These are phyloP conservation scores for Populus deltoides DNA, from an alignment of 345 rosid genomes.

Conservation along the genomic window DNA sequence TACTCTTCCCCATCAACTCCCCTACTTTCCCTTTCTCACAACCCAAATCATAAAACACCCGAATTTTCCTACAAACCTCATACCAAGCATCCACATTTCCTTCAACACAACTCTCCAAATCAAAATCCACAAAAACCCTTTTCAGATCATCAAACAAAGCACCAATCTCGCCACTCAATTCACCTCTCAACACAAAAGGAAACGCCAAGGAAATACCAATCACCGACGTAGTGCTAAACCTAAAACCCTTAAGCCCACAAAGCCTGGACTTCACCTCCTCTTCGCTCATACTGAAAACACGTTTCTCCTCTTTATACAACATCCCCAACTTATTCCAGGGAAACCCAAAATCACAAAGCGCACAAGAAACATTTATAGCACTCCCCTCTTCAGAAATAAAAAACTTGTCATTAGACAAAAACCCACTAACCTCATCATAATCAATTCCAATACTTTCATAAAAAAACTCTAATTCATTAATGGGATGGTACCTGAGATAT, in stretches of 20 bases:
- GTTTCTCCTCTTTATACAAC: conserved; percentile 51
- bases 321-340: conserved; percentile 66
- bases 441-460: conserved; percentile 72
- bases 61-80: conserved; percentile 40
- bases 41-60: conserved; percentile 49
- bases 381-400: conserved; percentile 54
- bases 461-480: conserved; percentile 77
- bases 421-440: conserved; percentile 34
- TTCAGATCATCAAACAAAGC: conserved; percentile 48
- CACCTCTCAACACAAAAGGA: conserved; percentile 42
- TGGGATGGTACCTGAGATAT: conserved; percentile 61
- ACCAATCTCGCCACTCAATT: conserved; percentile 29
- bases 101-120: conserved; percentile 32
- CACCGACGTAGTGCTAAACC: conserved; percentile 40
- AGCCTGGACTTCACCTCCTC: conserved; percentile 40
- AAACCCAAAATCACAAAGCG: conserved; percentile 57
- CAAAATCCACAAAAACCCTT: conserved; percentile 40
- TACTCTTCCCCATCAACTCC: conserved; percentile 44
- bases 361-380: conserved; percentile 43
- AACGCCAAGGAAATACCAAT: conserved; percentile 59
- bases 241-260: conserved; percentile 31
- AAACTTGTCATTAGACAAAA: conserved; percentile 53
- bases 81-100: conserved; percentile 54
- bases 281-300: conserved; percentile 39
- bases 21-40: conserved; percentile 44